Evolutionary conservation across 2,329 filamentous ascomycete genomes (phyloP).

Genomic region (Talaromyces verruculosus): DNA sequence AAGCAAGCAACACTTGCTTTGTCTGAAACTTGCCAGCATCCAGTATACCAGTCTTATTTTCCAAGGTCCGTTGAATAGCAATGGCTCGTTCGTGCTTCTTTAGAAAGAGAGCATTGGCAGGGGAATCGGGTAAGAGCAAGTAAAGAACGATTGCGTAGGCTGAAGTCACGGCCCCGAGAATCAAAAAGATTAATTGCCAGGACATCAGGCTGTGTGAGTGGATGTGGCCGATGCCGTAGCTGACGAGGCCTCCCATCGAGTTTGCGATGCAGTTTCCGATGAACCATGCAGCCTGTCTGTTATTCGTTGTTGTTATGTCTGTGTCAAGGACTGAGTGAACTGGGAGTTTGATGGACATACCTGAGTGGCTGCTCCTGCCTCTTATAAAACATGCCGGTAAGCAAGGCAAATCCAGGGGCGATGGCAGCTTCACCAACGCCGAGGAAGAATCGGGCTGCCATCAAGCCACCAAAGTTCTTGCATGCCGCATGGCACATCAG

Average conservation of each 20-base stretch:
- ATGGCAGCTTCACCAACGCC: conserved; percentile 56
- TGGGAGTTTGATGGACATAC: neutral
- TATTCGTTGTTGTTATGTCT: neutral
- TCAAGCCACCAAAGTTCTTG: conserved; percentile 47
- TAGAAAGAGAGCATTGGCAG: conserved; percentile 52
- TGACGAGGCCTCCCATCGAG: conserved; percentile 27
- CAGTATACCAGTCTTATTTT: conserved; percentile 49
- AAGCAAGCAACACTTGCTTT: conserved; percentile 44
- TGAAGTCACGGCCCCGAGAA: conserved; percentile 62
- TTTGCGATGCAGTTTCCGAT: conserved; percentile 13
- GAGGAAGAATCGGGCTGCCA: conserved; percentile 54
- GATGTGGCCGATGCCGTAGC: conserved; percentile 46
- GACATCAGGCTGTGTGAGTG: neutral
- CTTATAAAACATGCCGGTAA: conserved; percentile 49
- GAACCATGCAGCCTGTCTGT: conserved; percentile 15
- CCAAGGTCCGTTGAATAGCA: conserved; percentile 50
- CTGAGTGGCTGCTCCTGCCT: conserved; percentile 52
- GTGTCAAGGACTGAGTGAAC: neutral
- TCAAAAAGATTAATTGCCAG: conserved; percentile 53
- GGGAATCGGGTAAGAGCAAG: conserved; percentile 58
- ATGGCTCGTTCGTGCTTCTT: conserved; percentile 46
- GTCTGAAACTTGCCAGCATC: conserved; percentile 49
- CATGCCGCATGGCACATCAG: conserved; percentile 50
- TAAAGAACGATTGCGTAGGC: conserved; percentile 59
- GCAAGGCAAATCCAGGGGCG: conserved; percentile 46